These are phyloP conservation scores for Cryptococcus sp. DNA, from an alignment of 1,284 basidiomycete genomes.

Conservation along the genomic window DNA sequence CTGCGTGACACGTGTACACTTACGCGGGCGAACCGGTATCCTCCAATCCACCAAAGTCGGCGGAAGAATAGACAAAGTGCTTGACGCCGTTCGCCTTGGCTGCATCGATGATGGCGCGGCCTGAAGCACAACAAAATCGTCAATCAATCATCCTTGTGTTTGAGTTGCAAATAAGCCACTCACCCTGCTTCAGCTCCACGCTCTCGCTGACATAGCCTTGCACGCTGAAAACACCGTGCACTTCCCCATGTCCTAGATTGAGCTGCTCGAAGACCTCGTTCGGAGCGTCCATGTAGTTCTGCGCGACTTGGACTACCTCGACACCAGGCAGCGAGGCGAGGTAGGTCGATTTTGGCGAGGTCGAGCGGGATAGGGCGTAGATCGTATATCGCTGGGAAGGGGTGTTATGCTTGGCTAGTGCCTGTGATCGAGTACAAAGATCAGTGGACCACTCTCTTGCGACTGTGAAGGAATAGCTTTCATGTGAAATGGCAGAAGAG, in stretches of 20 bases:
- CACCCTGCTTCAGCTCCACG: constrained; percentile 27
- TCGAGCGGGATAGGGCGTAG: constrained; percentile 27
- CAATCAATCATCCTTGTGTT: not conserved
- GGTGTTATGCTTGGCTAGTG: constrained; percentile 24
- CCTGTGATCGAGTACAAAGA: constrained; percentile 5
- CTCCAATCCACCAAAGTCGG: constrained; percentile 20
- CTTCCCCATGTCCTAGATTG: constrained; percentile 20
- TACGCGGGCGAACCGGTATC: constrained; percentile 18
- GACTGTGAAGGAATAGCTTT: too few species aligned
- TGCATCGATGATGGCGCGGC: constrained; percentile 46
- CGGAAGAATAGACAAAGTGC: constrained; percentile 51
- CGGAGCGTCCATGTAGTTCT: constrained; percentile 32
- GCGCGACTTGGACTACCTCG: constrained; percentile 19
- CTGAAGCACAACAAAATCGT: not conserved
- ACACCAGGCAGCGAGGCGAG: constrained; percentile 33
- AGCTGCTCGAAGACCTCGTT: constrained; percentile 19
- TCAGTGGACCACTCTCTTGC: not conserved
- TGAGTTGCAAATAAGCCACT: constrained; percentile 13
- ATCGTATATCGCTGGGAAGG: constrained; percentile 20
- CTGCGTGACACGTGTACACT: constrained; percentile 3
- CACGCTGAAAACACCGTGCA: constrained; percentile 33
- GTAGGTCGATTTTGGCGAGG: constrained; percentile 8
- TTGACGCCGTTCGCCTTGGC: constrained; percentile 48
- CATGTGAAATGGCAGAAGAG: too few species aligned
- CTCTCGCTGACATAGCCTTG: constrained; percentile 29